Percentiles rank a stretch among this genome's conserved stretches.
phyloP scores from a whole-genome alignment of 345 rosid genomes.

The Erodium maritimum region DNA sequence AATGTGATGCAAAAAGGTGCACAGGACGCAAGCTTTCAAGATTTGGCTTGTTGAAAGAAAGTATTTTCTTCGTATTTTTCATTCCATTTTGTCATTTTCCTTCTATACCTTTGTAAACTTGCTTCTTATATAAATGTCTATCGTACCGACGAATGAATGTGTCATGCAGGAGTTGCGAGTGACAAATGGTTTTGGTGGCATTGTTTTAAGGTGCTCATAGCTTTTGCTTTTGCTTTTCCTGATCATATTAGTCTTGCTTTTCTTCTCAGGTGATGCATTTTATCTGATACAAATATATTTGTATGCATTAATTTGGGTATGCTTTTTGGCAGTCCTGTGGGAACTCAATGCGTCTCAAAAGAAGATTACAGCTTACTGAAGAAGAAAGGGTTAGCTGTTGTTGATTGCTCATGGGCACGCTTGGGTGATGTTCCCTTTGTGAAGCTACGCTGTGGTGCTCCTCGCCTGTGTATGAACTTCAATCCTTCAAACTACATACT shows the following conservation, averaged over 20 bases:
- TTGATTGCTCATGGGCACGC: slow-evolving; percentile 98
- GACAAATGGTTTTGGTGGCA: slow-evolving; percentile 69
- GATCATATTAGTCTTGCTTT: background rate
- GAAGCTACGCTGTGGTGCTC: slow-evolving; percentile 81
- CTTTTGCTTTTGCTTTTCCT: background rate
- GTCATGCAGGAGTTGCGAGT: slow-evolving; percentile 76
- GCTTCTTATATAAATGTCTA: background rate
- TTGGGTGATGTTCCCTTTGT: slow-evolving; percentile 83
- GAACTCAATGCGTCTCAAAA: slow-evolving; percentile 72
- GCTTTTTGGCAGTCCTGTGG: slow-evolving; percentile 61
- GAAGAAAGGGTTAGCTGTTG: slow-evolving; percentile 88
- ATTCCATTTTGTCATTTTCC: background rate
- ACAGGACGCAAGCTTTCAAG: slow-evolving; percentile 91
- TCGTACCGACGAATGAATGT: slow-evolving; percentile 3
- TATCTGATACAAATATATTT: too few relatives aligned
- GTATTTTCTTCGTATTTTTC: slow-evolving; percentile 28
- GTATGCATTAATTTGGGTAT: background rate
- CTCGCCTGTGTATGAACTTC: slow-evolving; percentile 73
- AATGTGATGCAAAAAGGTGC: slow-evolving; percentile 93
- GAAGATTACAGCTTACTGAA: slow-evolving; percentile 68
- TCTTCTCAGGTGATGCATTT: background rate
- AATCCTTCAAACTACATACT: slow-evolving; percentile 1
- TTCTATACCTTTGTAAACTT: slow-evolving; percentile 3
- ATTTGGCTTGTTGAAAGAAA: slow-evolving; percentile 80
- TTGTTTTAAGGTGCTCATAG: slow-evolving; percentile 59